Conservation (phyloP, 192 early-diverging fungal species). For the Gryganskiella cystojenkinii region DNA sequence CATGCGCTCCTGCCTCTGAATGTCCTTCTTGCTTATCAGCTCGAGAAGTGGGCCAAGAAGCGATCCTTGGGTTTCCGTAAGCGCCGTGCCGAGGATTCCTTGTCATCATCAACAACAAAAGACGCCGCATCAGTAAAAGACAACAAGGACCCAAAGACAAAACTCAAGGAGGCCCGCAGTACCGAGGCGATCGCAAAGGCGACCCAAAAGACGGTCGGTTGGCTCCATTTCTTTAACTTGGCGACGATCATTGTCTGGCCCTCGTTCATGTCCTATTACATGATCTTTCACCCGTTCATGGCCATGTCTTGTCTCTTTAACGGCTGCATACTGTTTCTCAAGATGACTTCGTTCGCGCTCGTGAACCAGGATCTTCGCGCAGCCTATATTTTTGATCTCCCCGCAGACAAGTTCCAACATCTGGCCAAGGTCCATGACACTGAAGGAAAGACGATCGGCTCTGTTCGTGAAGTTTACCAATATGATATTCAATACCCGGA, state of each 20-base stretch:
- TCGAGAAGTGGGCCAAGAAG: slow-evolving; percentile 65
- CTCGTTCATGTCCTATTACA: slow-evolving; percentile 71
- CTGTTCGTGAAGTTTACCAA: slow-evolving; percentile 39
- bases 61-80: slow-evolving; percentile 31
- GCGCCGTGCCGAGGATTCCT: slow-evolving; percentile 15
- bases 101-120: slow-evolving; percentile 5
- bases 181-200: slow-evolving; percentile 34
- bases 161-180: slow-evolving; percentile 14
- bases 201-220: slow-evolving; percentile 36
- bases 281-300: slow-evolving; percentile 76
- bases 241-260: slow-evolving; percentile 66
- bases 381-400: slow-evolving; percentile 62
- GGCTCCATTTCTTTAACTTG: slow-evolving; percentile 67
- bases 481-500: slow-evolving; percentile 75
- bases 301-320: slow-evolving; percentile 69
- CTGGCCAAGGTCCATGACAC: slow-evolving; percentile 32
- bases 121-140: slow-evolving; percentile 5
- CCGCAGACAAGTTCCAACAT: slow-evolving; percentile 28
- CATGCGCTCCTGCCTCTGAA: slow-evolving; percentile 61
- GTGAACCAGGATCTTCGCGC: slow-evolving; percentile 82
- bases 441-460: neutral
- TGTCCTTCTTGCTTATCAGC: slow-evolving; percentile 66
- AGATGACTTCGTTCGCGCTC: slow-evolving; percentile 82
- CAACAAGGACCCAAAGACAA: slow-evolving; percentile 20
- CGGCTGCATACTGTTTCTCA: slow-evolving; percentile 79